phyloP scores from a whole-genome alignment of 305 asterid genomes.

The Plantago rigida region DNA sequence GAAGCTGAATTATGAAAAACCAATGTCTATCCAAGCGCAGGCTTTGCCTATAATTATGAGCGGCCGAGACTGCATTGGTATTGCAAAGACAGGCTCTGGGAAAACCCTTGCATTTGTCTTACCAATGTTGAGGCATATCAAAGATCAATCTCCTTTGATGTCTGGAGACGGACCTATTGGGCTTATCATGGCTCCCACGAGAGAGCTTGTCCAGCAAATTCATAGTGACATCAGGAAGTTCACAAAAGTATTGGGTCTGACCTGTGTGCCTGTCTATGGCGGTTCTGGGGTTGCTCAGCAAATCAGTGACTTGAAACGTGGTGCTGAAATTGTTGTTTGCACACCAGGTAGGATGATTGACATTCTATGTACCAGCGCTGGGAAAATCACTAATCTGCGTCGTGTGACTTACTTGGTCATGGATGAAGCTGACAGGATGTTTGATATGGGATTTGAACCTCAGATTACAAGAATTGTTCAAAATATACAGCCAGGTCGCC shows the following conservation, averaged over 20 bases:
- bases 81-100: constrained; percentile 95
- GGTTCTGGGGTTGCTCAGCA: constrained; percentile 98
- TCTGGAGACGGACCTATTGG: constrained; percentile 96
- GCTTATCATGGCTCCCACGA: constrained; percentile 89
- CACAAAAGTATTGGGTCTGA: constrained; percentile 64
- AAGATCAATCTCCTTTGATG: constrained; percentile 77
- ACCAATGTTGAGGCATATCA: constrained; percentile 94
- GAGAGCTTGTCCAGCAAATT: constrained; percentile 96
- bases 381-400: constrained; percentile 84
- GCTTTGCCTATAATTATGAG: constrained; percentile 91
- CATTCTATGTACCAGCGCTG: constrained; percentile 83
- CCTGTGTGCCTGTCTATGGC: constrained; percentile 90
- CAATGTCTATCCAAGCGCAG: constrained; percentile 93
- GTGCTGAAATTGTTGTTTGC: constrained; percentile 92
- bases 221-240: constrained; percentile 78
- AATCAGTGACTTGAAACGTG: constrained; percentile 91
- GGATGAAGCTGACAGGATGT: constrained; percentile 99
- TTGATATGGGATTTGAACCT: constrained; percentile 98
- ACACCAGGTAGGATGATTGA: constrained; percentile 98
- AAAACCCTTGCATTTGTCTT: constrained; percentile 91
- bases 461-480: constrained; percentile 90
- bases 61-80: constrained; percentile 93
- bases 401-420: constrained; percentile 90
- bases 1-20: constrained; percentile 68
- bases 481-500: constrained; percentile 86